These are phyloP conservation scores for Scolecobasidium constrictum DNA, from an alignment of 2,329 filamentous ascomycete genomes.

Conservation along the genomic window DNA sequence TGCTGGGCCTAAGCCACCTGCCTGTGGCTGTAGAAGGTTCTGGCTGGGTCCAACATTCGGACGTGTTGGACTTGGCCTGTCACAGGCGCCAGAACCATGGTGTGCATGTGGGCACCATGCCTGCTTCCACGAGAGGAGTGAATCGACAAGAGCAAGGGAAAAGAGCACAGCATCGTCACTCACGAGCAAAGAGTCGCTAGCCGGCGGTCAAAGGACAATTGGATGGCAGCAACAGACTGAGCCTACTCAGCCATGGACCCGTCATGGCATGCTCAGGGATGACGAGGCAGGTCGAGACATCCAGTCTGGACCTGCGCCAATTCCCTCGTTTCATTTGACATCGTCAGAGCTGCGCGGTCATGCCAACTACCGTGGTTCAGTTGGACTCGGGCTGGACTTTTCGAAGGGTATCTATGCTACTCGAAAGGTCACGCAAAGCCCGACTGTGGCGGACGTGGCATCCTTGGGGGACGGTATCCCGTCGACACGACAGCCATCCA, in stretches of 20 bases:
- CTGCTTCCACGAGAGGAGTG: constrained; percentile 37
- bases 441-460: constrained; percentile 3
- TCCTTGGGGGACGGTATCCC: constrained; percentile 8
- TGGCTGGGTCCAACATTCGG: constrained; percentile 36
- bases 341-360: neutral
- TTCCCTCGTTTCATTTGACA: neutral
- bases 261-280: no score
- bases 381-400: neutral
- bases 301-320: constrained; percentile 14
- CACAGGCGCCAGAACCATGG: constrained; percentile 2
- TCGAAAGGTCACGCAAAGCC: constrained; percentile 1
- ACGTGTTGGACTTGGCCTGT: constrained; percentile 36
- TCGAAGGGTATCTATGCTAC: neutral
- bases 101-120: constrained; percentile 48
- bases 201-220: no score
- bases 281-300: no score
- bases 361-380: neutral
- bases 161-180: no score
- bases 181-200: no score
- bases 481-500: constrained; percentile 6
- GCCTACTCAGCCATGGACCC: no score
- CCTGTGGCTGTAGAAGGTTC: constrained; percentile 44
- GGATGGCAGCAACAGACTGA: no score
- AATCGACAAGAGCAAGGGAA: no score
- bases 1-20: constrained; percentile 28